Conservation (phyloP, 306 rosid species). For the Pyrus bretschneideri region DNA sequence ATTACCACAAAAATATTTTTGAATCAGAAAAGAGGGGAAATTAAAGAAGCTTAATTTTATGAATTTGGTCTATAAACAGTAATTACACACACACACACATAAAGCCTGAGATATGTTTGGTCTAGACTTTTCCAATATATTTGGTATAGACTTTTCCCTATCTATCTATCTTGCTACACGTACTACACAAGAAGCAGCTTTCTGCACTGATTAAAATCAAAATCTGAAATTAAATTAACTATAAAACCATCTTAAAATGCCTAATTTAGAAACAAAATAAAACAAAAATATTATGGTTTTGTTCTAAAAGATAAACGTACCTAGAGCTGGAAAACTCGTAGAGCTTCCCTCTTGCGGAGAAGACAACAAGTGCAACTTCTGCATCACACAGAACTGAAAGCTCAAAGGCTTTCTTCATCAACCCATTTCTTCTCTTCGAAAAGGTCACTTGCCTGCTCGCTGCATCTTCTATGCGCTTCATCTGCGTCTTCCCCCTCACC, state of each 20-base stretch:
- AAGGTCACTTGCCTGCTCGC: slow-evolving; percentile 90
- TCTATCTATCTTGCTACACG: too few species aligned
- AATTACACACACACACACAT: neutral
- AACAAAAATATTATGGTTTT: too few species aligned
- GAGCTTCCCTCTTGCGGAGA: slow-evolving; percentile 86
- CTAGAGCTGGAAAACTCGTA: slow-evolving; percentile 81
- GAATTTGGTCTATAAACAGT: neutral
- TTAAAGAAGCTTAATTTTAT: neutral
- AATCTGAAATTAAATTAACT: neutral
- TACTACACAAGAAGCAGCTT: neutral
- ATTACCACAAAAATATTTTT: neutral
- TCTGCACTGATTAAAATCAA: neutral
- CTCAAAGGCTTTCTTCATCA: slow-evolving; percentile 87
- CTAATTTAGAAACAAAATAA: too few species aligned
- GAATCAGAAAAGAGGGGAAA: neutral
- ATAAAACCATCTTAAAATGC: too few species aligned
- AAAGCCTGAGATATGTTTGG: neutral
- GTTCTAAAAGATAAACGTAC: slow-evolving; percentile 17
- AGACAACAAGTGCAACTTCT: slow-evolving; percentile 77
- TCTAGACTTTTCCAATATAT: neutral
- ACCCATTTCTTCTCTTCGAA: slow-evolving; percentile 80
- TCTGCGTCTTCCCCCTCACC: slow-evolving; percentile 93
- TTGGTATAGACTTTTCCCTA: neutral
- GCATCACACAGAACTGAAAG: slow-evolving; percentile 95
- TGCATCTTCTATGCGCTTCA: slow-evolving; percentile 85